Evolutionary conservation across 306 rosid genomes (phyloP).

Genomic region (Medicago arabica): DNA sequence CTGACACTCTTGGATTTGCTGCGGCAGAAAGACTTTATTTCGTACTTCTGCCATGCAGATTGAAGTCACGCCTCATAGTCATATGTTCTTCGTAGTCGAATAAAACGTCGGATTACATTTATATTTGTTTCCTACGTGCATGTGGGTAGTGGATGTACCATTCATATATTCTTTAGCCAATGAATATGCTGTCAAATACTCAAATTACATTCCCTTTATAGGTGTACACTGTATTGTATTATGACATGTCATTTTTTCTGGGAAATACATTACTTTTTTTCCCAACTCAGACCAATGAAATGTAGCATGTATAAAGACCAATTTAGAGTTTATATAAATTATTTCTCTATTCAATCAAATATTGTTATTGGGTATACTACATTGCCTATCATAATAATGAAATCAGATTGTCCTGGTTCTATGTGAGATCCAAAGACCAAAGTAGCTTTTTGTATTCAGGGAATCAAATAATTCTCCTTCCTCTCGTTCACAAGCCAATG

Average conservation of each 20-base stretch:
- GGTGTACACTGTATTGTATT: constrained; percentile 25
- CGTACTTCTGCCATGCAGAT: constrained; percentile 34
- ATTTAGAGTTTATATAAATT: constrained; percentile 1
- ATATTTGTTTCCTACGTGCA: background rate
- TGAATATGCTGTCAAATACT: constrained; percentile 29
- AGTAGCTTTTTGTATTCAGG: background rate
- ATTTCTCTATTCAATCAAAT: constrained; percentile 17
- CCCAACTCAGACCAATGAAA: constrained; percentile 31
- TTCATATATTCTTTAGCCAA: constrained; percentile 31
- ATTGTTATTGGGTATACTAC: background rate
- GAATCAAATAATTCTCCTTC: background rate
- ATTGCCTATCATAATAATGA: background rate
- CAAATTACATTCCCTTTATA: constrained; percentile 36
- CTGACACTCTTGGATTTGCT: constrained; percentile 38
- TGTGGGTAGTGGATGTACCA: constrained; percentile 21
- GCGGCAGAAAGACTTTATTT: constrained; percentile 22
- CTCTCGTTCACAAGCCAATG: background rate
- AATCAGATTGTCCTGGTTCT: constrained; percentile 7
- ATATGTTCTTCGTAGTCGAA: constrained; percentile 24
- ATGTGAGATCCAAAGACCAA: constrained; percentile 10
- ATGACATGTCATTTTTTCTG: constrained; percentile 33
- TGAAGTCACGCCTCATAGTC: constrained; percentile 39
- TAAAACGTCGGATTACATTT: background rate
- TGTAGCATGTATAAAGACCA: constrained; percentile 24
- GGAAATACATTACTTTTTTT: constrained; percentile 36